Percentiles rank a stretch among this genome's conserved stretches.
phyloP scores from a whole-genome alignment of 2,329 filamentous ascomycete species.

The Venturia carpophila region DNA sequence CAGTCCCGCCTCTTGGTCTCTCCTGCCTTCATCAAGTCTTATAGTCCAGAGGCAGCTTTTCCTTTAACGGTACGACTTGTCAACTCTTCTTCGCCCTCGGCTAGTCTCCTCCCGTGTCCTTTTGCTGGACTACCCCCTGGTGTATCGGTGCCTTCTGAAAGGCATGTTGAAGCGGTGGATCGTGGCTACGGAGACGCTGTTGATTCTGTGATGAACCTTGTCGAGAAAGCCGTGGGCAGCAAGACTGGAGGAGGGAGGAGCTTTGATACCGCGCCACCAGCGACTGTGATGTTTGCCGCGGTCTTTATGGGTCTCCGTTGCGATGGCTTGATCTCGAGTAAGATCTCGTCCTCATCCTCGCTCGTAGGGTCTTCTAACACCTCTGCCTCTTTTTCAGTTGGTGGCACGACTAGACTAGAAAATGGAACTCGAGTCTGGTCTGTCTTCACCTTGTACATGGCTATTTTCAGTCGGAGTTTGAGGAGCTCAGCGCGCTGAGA shows the following conservation, averaged over 20 bases:
- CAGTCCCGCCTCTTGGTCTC: background rate
- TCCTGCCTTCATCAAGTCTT: conserved; percentile 34
- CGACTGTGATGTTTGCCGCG: background rate
- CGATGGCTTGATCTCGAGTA: conserved; percentile 6
- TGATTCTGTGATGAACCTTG: conserved; percentile 31
- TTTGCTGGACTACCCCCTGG: conserved; percentile 2
- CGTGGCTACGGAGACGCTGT: conserved; percentile 26
- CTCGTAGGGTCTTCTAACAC: background rate
- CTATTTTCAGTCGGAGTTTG: conserved; percentile 60
- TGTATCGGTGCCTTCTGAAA: background rate
- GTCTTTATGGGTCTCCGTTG: background rate
- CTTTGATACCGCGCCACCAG: conserved; percentile 21
- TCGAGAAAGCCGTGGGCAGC: conserved; percentile 32
- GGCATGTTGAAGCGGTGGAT: background rate
- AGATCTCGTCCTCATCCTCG: conserved; percentile 1
- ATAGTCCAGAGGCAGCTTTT: conserved; percentile 45
- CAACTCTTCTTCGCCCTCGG: conserved; percentile 30
- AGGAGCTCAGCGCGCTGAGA: conserved; percentile 57
- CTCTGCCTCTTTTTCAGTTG: background rate
- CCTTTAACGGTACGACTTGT: conserved; percentile 43
- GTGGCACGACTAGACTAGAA: conserved; percentile 40
- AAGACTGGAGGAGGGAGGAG: conserved; percentile 34
- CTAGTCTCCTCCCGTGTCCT: conserved; percentile 18
- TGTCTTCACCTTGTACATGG: conserved; percentile 67
- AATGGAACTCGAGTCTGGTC: conserved; percentile 62